Evolutionary conservation across 2,329 filamentous ascomycete genomes (phyloP).

Genomic region (Colletotrichum godetiae): DNA sequence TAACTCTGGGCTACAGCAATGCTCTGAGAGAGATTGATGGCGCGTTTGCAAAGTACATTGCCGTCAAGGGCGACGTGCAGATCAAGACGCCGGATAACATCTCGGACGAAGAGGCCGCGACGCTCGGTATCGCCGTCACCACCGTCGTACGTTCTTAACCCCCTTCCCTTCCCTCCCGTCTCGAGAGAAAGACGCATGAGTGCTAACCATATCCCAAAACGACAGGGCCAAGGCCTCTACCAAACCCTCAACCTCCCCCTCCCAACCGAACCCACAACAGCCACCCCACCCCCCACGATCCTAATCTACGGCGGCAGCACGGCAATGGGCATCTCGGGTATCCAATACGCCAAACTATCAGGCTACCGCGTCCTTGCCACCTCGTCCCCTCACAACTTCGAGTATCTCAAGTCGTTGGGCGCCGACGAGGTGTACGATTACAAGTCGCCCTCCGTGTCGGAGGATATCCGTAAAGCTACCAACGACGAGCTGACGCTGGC

Average conservation of each 20-base stretch:
- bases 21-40: conserved; percentile 48
- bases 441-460: conserved; percentile 37
- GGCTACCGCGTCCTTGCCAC: conserved; percentile 46
- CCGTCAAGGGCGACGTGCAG: conserved; percentile 52
- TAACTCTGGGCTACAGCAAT: too few relatives aligned
- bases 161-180: too few relatives aligned
- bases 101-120: conserved; percentile 59
- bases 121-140: conserved; percentile 54
- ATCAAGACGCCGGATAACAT: conserved; percentile 57
- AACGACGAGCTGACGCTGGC: conserved; percentile 39
- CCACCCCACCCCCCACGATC: conserved; percentile 46
- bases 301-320: conserved; percentile 60
- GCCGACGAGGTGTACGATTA: conserved; percentile 48
- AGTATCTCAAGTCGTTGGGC: conserved; percentile 45
- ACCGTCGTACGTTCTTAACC: conserved; percentile 47
- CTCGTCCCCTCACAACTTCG: conserved; percentile 48
- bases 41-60: conserved; percentile 52
- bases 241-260: conserved; percentile 57
- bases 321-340: conserved; percentile 63
- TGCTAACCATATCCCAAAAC: neutral
- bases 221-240: conserved; percentile 61
- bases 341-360: conserved; percentile 51
- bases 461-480: conserved; percentile 41
- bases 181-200: too few relatives aligned
- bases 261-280: conserved; percentile 53